These are phyloP conservation scores for Suillus decipiens DNA, from an alignment of 768 basidiomycete genomes.

Conservation along the genomic window DNA sequence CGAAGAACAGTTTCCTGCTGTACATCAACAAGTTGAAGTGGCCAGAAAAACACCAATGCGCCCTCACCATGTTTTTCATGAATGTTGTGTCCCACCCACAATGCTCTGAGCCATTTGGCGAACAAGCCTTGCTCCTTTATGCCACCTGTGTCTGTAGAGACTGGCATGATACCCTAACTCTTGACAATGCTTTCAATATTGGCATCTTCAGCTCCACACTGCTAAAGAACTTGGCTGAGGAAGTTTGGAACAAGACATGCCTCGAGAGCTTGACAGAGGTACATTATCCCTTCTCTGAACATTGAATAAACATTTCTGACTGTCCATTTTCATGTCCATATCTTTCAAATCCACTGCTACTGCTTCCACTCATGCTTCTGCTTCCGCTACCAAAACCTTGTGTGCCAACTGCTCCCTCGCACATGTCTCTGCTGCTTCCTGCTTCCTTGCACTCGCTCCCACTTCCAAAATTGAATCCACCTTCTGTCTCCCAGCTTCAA, in stretches of 20 bases:
- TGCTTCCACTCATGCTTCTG: too few relatives aligned
- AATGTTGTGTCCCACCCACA: background rate
- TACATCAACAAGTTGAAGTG: conserved; percentile 1
- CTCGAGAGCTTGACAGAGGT: background rate
- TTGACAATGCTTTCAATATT: background rate
- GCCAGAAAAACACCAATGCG: background rate
- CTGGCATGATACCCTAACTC: background rate
- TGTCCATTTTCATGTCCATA: too few relatives aligned
- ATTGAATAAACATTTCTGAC: too few relatives aligned
- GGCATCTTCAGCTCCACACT: background rate
- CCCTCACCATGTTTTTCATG: conserved; percentile 1
- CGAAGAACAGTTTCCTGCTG: conserved; percentile 11
- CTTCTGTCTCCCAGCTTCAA: too few relatives aligned
- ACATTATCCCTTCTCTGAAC: too few relatives aligned
- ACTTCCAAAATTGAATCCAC: too few relatives aligned
- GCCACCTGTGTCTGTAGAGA: background rate
- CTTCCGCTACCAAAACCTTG: too few relatives aligned
- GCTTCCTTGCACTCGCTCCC: too few relatives aligned
- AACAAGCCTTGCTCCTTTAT: background rate
- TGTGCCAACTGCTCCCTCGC: too few relatives aligned
- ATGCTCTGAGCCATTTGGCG: background rate
- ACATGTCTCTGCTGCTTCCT: too few relatives aligned
- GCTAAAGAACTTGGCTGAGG: conserved; percentile 4
- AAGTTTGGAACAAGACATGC: background rate
- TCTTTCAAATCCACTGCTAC: too few relatives aligned